Evolutionary conservation across 306 rosid genomes (phyloP), one percentile per base, ranked within the genome.

Genomic region (Vigna angularis): DNA sequence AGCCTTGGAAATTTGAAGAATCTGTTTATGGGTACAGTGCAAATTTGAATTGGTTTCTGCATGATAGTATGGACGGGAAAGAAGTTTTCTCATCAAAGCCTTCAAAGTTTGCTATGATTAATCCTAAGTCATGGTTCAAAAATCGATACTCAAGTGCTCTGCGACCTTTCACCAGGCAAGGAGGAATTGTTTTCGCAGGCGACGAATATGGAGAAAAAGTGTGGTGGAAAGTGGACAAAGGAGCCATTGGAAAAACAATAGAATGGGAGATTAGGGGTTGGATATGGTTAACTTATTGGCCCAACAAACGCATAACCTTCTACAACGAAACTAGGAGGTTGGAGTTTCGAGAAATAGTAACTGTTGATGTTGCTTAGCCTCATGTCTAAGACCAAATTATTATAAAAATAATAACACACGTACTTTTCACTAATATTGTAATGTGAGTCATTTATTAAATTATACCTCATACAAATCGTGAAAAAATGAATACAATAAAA

Each of bases 221-320:
- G 13, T 32, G 73, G 44, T 95, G 98, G 98, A 95, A 93, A 71
- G 91, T 92, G 24, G 93, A 92, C 47, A 91, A 80, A 67, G 68
- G 73, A 10, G 92, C 90, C 22, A 2, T 86, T 13, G 98, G 98
- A 72, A 91, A 72, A 69, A 87, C 88, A 0, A 89, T 91, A 92
- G 98, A 95, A 40, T 92, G 97, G 97, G 97, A 95, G 76, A 83
- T 95, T 1, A 88, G 90, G 73, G 98, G 98, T 40, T 87, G 96
- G 96, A 86, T 95, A 14, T 95, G 96, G 98, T 81, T 95, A 56
- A 93, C 98, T 0, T 92, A 95, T 87, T 95, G 91, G 97, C 97
- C 98, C 44, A 95, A 95, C 72, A 95, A 91, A 57, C 74, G 88
- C 0, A 87, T 68, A 5, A 87, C 98, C 0, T 89, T 82, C 57